Percentiles rank a stretch among this genome's conserved stretches.
Conservation (phyloP, 352 stramenopile genomes). For the Discostella stelligera region DNA sequence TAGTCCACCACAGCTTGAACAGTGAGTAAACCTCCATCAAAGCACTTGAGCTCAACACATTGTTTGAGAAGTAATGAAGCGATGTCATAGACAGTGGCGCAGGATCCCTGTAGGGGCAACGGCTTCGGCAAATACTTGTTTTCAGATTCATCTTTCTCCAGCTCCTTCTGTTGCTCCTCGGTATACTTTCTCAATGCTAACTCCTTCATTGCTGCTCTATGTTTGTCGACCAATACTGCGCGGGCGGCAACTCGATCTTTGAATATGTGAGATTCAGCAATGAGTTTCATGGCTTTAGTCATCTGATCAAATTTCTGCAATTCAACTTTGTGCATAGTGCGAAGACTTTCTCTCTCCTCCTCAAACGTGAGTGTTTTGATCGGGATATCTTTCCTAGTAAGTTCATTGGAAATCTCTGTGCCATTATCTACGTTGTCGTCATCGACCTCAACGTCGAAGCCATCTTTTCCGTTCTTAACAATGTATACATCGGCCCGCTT, state of each 20-base stretch:
- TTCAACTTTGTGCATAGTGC: slow-evolving; percentile 56
- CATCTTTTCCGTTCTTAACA: slow-evolving; percentile 43
- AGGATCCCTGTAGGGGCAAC: slow-evolving; percentile 68
- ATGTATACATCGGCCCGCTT: slow-evolving; percentile 42
- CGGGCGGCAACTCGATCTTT: slow-evolving; percentile 43
- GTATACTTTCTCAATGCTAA: slow-evolving; percentile 35
- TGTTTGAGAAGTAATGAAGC: slow-evolving; percentile 69
- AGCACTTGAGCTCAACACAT: slow-evolving; percentile 60
- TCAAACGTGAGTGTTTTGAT: slow-evolving; percentile 25
- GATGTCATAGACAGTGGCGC: slow-evolving; percentile 70
- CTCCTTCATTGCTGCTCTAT: slow-evolving; percentile 45
- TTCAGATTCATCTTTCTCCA: slow-evolving; percentile 3
- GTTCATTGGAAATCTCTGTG: slow-evolving; percentile 7
- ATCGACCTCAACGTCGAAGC: slow-evolving; percentile 2
- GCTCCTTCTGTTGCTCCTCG: slow-evolving; percentile 1
- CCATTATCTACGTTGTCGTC: slow-evolving; percentile 22
- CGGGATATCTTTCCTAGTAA: slow-evolving; percentile 8
- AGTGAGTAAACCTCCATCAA: slow-evolving; percentile 61
- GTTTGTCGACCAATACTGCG: slow-evolving; percentile 48
- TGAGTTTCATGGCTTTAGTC: slow-evolving; percentile 63
- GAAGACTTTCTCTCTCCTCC: slow-evolving; percentile 44
- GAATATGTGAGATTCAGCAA: slow-evolving; percentile 26
- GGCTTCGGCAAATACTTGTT: slow-evolving; percentile 13
- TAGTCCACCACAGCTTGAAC: slow-evolving; percentile 68
- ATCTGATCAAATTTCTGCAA: slow-evolving; percentile 67